A percentile compares a stretch with the other conserved stretches of the same genome.
phyloP scores from a whole-genome alignment of 805 yeast species.

The Candida silvicultrix region DNA sequence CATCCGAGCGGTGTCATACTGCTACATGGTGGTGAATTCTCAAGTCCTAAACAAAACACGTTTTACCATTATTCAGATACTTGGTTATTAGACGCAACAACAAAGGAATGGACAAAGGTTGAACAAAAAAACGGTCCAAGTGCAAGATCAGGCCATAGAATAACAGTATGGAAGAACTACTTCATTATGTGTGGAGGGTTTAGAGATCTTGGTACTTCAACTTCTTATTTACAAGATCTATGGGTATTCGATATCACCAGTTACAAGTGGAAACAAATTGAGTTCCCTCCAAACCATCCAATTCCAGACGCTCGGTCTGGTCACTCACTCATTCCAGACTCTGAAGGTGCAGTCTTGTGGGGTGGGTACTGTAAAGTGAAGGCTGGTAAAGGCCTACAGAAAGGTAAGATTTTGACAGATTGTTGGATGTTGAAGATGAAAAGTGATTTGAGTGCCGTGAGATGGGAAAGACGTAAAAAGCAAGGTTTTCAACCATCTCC shows the following conservation, averaged over 20 bases:
- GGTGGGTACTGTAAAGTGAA: constrained; percentile 95
- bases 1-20: constrained; percentile 86
- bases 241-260: constrained; percentile 91
- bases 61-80: constrained; percentile 96
- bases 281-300: constrained; percentile 74
- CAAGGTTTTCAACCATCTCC: constrained; percentile 90
- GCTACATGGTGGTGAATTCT: constrained; percentile 94
- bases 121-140: constrained; percentile 73
- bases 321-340: constrained; percentile 73
- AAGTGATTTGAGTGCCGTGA: constrained; percentile 58
- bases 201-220: constrained; percentile 77
- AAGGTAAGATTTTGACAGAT: constrained; percentile 85
- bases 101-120: constrained; percentile 86
- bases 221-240: constrained; percentile 77
- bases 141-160: constrained; percentile 88
- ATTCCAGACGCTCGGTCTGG: constrained; percentile 92
- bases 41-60: constrained; percentile 92
- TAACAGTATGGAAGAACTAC: constrained; percentile 88
- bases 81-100: constrained; percentile 81
- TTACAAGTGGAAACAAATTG: constrained; percentile 87
- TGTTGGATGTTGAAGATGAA: constrained; percentile 87
- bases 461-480: constrained; percentile 88
- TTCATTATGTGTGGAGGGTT: constrained; percentile 88
- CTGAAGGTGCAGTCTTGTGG: constrained; percentile 79
- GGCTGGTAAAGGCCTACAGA: constrained; percentile 80